Evolutionary conservation across 1,139 yeast genomes (phyloP).

Genomic region (Yamadazyma spencermartinsiae): DNA sequence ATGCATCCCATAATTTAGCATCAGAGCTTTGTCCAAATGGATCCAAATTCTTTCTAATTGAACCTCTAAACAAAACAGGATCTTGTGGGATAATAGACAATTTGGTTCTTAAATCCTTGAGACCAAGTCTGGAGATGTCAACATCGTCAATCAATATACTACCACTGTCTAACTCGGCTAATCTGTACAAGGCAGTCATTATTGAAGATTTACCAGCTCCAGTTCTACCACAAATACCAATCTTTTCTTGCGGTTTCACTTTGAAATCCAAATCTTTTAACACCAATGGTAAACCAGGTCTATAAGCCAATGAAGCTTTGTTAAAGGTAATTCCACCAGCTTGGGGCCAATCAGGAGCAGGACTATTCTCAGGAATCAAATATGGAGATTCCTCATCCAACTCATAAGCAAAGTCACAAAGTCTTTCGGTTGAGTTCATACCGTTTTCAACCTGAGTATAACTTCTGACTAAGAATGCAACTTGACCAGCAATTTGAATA

Average conservation of each 20-base stretch:
- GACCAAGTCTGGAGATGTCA: slow-evolving; percentile 67
- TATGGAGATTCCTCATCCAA: slow-evolving; percentile 78
- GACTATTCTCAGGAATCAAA: slow-evolving; percentile 59
- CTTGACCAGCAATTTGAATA: slow-evolving; percentile 44
- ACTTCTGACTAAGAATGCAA: slow-evolving; percentile 42
- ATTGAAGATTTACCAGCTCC: slow-evolving; percentile 98
- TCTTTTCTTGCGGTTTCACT: slow-evolving; percentile 75
- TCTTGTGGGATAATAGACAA: slow-evolving; percentile 79
- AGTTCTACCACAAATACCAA: slow-evolving; percentile 96
- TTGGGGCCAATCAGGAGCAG: slow-evolving; percentile 82
- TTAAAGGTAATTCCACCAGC: slow-evolving; percentile 75
- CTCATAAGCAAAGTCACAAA: slow-evolving; percentile 41
- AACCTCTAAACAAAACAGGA: slow-evolving; percentile 69
- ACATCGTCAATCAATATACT: slow-evolving; percentile 77
- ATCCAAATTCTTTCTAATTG: slow-evolving; percentile 65
- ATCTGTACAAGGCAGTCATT: slow-evolving; percentile 88
- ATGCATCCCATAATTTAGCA: slow-evolving; percentile 51
- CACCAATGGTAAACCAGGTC: slow-evolving; percentile 84
- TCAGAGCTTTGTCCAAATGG: slow-evolving; percentile 59
- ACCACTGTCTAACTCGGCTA: slow-evolving; percentile 86
- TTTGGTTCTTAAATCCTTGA: slow-evolving; percentile 57
- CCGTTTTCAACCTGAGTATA: slow-evolving; percentile 50
- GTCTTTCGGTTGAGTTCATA: slow-evolving; percentile 49
- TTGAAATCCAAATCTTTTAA: slow-evolving; percentile 79
- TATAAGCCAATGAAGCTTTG: slow-evolving; percentile 77